These are phyloP conservation scores for Dictyostelium citrinum DNA, from an alignment of 78 protist genomes.

Conservation along the genomic window DNA sequence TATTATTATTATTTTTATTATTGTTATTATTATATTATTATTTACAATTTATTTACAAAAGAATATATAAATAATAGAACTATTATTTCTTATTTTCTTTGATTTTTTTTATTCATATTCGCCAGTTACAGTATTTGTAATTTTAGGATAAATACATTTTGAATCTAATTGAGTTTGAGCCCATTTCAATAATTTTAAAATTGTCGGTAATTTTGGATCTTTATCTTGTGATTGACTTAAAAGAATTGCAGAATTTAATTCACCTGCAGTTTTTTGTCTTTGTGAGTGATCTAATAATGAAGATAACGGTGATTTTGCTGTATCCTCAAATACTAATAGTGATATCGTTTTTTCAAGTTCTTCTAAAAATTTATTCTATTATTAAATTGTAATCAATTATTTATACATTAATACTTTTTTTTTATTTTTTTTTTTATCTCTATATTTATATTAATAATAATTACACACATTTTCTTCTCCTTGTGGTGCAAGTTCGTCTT, in stretches of 20 bases:
- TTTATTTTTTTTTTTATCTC: not conserved
- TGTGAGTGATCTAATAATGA: constrained; percentile 75
- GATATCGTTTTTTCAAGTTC: constrained; percentile 92
- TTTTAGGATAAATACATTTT: constrained; percentile 73
- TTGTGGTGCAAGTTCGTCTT: constrained; percentile 89
- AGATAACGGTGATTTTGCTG: constrained; percentile 78
- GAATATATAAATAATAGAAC: not conserved
- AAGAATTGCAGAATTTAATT: constrained; percentile 92
- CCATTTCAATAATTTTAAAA: constrained; percentile 85
- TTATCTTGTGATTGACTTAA: constrained; percentile 88
- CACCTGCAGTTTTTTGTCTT: constrained; percentile 91
- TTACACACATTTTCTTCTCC: constrained; percentile 89
- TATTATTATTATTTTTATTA: not conserved
- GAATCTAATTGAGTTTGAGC: constrained; percentile 82
- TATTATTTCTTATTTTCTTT: not conserved
- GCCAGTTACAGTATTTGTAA: constrained; percentile 60
- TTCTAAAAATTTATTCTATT: constrained; percentile 83
- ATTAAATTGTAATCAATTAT: no score
- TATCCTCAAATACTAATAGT: constrained; percentile 88
- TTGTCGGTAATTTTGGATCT: constrained; percentile 89
- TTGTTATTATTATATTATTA: not conserved
- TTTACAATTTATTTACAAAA: not conserved
- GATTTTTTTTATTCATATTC: not conserved
- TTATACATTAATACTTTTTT: not conserved
- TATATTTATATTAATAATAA: no score